Evolutionary conservation across 768 basidiomycete species (phyloP), one percentile per base, ranked within the genome.

Genomic region (Rhodosporidiobolus odoratus): DNA sequence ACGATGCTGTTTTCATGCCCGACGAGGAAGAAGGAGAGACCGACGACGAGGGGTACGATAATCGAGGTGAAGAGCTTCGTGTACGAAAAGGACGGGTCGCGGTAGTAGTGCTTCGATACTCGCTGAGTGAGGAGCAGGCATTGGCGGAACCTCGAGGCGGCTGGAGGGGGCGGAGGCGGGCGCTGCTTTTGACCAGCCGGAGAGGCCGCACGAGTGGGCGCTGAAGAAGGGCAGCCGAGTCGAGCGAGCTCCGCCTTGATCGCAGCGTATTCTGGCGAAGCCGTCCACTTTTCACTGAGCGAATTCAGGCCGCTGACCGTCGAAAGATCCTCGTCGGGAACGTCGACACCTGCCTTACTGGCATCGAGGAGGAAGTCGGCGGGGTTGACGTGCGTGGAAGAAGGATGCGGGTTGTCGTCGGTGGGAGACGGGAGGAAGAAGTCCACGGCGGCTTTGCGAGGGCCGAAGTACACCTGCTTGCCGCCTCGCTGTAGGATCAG

Each of bases 401-500:
- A 53, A 4, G 62, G 52, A 16, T 47, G 23, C 12, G 41, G 30
- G 4, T 37, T 16, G 50, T 35, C 34, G 30, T 41, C 50, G 0
- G 35, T 40, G 3, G 52, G 27, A 16, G 45, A 17, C 7, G 62
- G 32, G 10, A 41, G 85, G 81, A 92, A 90, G 78, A 89, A 90
- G 68, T 85, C 81, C 56, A 85, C 82, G 0, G 90, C 90, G 63
- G 83, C 79, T 58, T 83, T 80, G 5, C 86, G 86, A 13, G 94
- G 61, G 3, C 74, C 74, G 21, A 69, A 71, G 67, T 72, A 75
- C n/a, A 93, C 90, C 0, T 91, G 92, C 78, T 90, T 87, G 12
- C 92, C 92, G 2, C 92, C 92, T 23, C 83, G 82, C 75, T 92
- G 87, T 37, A 83, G 77, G 64, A 83, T 79, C 16, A 84, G 79